A percentile compares a stretch with the other conserved stretches of the same genome.
These are phyloP conservation scores for Phyllosticta citrichinensis DNA, from an alignment of 2,329 filamentous ascomycete genomes.

Conservation along the genomic window DNA sequence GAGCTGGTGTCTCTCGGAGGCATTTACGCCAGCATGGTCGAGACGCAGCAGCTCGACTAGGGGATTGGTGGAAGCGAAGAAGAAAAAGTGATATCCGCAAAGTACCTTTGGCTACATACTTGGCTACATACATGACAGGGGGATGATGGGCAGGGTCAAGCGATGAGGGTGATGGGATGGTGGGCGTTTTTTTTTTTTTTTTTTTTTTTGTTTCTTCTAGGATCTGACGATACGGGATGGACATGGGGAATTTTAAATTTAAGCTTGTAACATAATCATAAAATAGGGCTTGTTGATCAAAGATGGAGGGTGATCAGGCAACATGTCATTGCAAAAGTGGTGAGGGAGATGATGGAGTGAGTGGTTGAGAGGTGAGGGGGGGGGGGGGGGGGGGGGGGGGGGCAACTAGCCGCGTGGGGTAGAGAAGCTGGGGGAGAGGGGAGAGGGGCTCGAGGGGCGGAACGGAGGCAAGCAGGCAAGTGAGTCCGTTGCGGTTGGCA, in stretches of 20 bases:
- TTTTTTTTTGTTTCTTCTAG: background rate
- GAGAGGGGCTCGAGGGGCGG: too few relatives aligned
- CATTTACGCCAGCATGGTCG: constrained; percentile 27
- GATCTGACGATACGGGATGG: background rate
- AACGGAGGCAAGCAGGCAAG: too few relatives aligned
- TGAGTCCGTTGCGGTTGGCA: background rate
- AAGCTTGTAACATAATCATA: background rate
- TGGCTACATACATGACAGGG: too few relatives aligned
- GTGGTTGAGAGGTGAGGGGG: background rate
- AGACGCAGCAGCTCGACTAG: constrained; percentile 26
- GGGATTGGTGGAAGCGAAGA: background rate
- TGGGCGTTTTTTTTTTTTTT: background rate
- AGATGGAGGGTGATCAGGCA: background rate
- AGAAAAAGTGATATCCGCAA: background rate
- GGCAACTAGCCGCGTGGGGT: background rate
- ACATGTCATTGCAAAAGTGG: background rate
- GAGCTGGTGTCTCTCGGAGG: constrained; percentile 40
- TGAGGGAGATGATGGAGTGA: background rate
- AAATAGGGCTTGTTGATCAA: background rate
- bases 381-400: background rate
- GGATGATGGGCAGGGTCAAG: too few relatives aligned
- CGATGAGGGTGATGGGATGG: background rate
- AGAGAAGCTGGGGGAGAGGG: background rate
- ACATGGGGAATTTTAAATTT: background rate
- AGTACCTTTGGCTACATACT: background rate